Percentiles rank a stretch among this genome's conserved stretches.
These are phyloP conservation scores for Luvunga scandens DNA, from an alignment of 345 rosid species.

Conservation along the genomic window DNA sequence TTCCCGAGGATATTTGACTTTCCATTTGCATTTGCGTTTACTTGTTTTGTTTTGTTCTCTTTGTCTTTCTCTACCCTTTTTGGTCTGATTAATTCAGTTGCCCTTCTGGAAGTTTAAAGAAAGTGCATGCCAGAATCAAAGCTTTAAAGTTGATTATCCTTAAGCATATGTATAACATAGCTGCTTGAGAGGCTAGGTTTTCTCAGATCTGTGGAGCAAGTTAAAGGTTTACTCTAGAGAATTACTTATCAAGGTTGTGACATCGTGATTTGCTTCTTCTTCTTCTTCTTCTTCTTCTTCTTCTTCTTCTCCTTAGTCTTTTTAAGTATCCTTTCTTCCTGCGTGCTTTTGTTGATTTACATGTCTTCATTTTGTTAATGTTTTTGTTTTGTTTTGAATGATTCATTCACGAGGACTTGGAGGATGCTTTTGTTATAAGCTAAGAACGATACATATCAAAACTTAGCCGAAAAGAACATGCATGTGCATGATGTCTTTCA, in stretches of 20 bases:
- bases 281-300: too few species aligned
- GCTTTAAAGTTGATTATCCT: conserved; percentile 7
- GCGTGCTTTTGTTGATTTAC: background rate
- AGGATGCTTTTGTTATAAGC: conserved; percentile 35
- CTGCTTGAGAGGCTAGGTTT: conserved; percentile 5
- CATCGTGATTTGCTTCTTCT: conserved; percentile 19
- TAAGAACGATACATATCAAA: conserved; percentile 18
- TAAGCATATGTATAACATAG: background rate
- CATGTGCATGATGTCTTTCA: background rate
- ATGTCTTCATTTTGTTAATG: background rate
- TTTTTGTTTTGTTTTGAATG: background rate
- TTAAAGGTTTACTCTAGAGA: conserved; percentile 12
- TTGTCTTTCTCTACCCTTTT: conserved; percentile 27
- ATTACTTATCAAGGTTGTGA: conserved; percentile 23
- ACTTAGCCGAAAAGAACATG: background rate
- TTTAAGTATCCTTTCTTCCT: background rate
- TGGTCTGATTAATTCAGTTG: conserved; percentile 28
- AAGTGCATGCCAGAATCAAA: background rate
- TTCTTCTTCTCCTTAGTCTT: conserved; percentile 10
- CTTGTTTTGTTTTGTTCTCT: conserved; percentile 17
- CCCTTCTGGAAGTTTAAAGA: conserved; percentile 12
- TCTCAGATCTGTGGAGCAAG: conserved; percentile 29
- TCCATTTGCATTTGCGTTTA: conserved; percentile 15
- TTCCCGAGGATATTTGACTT: conserved; percentile 54
- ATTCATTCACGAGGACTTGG: conserved; percentile 7